These are phyloP conservation scores for Spergularia bocconei DNA, from an alignment of 148 eudicot species.

Conservation along the genomic window DNA sequence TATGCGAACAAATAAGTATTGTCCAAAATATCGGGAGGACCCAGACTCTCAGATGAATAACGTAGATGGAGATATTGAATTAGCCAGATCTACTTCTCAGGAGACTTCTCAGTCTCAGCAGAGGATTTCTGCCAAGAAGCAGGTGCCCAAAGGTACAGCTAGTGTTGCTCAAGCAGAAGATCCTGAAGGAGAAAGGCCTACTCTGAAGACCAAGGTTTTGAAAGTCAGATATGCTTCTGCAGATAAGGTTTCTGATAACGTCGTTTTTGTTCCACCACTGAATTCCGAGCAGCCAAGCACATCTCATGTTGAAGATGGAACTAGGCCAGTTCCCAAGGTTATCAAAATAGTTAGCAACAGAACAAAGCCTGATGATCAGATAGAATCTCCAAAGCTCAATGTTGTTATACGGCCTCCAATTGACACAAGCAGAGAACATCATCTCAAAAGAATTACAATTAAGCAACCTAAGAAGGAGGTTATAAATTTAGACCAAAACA, in stretches of 20 bases:
- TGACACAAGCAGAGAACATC: slow-evolving; percentile 54
- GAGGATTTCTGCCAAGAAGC: slow-evolving; percentile 30
- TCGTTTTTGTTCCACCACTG: slow-evolving; percentile 38
- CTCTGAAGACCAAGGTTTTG: slow-evolving; percentile 61
- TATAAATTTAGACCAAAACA: slow-evolving; percentile 55
- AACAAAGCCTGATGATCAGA: slow-evolving; percentile 57
- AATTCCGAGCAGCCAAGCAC: slow-evolving; percentile 51
- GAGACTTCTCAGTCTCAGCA: slow-evolving; percentile 42
- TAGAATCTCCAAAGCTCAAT: slow-evolving; percentile 58
- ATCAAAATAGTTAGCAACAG: slow-evolving; percentile 75
- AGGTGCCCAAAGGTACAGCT: slow-evolving; percentile 21
- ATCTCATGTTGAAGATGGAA: slow-evolving; percentile 63
- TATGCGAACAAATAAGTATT: slow-evolving; percentile 93
- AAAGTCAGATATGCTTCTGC: slow-evolving; percentile 73
- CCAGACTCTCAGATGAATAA: slow-evolving; percentile 52
- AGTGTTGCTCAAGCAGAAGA: slow-evolving; percentile 39
- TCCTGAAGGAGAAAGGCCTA: slow-evolving; percentile 61
- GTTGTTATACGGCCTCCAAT: slow-evolving; percentile 80
- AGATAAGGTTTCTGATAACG: slow-evolving; percentile 60
- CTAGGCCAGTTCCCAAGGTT: slow-evolving; percentile 52
- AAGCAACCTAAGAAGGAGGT: slow-evolving; percentile 78
- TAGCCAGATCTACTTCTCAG: slow-evolving; percentile 38
- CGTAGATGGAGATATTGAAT: slow-evolving; percentile 52
- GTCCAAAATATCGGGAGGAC: slow-evolving; percentile 88
- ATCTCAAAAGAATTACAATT: slow-evolving; percentile 63